Evolutionary conservation across 2,329 filamentous ascomycete species (phyloP).

Genomic region (Colletotrichum godetiae): DNA sequence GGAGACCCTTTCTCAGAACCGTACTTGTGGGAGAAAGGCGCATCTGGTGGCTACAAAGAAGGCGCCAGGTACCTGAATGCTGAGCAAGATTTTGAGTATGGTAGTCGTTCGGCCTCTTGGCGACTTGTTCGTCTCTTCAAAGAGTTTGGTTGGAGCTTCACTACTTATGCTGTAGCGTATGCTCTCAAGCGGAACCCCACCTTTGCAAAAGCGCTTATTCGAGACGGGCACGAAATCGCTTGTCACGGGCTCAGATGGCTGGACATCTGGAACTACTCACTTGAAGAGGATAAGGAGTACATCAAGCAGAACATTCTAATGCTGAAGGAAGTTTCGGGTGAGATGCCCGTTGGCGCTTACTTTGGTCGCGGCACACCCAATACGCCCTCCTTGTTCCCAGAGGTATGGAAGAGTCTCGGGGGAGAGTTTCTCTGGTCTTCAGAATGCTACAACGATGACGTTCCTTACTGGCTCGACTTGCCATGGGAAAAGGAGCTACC

Average conservation of each 20-base stretch:
- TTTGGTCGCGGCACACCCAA: constrained; percentile 47
- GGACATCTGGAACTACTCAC: constrained; percentile 51
- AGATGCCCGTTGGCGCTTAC: constrained; percentile 48
- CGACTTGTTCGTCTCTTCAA: constrained; percentile 53
- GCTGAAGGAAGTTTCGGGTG: constrained; percentile 46
- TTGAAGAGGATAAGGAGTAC: constrained; percentile 51
- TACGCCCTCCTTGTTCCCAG: constrained; percentile 40
- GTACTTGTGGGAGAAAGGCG: constrained; percentile 41
- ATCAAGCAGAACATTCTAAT: constrained; percentile 50
- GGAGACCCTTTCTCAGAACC: constrained; percentile 40
- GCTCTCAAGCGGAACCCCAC: constrained; percentile 53
- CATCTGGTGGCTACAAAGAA: constrained; percentile 39
- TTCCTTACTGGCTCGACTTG: constrained; percentile 43
- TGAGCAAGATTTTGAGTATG: constrained; percentile 42
- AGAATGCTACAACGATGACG: constrained; percentile 44
- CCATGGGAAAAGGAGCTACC: constrained; percentile 42
- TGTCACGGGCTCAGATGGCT: constrained; percentile 55
- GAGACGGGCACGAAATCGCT: constrained; percentile 53
- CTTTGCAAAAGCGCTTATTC: constrained; percentile 51
- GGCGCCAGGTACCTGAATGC: constrained; percentile 38
- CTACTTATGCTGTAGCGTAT: constrained; percentile 52
- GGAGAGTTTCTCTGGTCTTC: constrained; percentile 43
- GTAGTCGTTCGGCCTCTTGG: constrained; percentile 45
- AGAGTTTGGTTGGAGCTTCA: constrained; percentile 54
- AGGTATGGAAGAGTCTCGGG: constrained; percentile 43